These are phyloP conservation scores for Cytidiella melzeri DNA, from an alignment of 768 basidiomycete genomes.

Conservation along the genomic window DNA sequence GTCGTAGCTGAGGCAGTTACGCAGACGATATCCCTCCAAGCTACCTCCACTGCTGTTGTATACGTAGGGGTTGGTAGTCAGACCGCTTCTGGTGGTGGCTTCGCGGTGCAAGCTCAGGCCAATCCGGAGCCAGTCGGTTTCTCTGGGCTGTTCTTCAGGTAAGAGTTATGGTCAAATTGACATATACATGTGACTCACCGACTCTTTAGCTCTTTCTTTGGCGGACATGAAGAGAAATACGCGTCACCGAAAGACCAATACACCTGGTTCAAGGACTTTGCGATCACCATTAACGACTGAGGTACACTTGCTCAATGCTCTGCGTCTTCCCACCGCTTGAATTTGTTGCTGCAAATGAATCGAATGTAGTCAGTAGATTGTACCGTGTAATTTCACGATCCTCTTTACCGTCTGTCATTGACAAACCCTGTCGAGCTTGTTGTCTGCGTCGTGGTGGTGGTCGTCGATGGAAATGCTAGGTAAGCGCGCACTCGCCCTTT, in stretches of 20 bases:
- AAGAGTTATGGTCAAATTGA: constrained; percentile 8
- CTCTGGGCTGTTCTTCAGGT: constrained; percentile 72
- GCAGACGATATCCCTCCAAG: constrained; percentile 4
- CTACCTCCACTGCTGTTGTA: constrained; percentile 3
- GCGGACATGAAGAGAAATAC: constrained; percentile 60
- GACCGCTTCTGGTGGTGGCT: background rate
- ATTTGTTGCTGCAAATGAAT: too few species aligned
- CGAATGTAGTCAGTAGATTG: too few species aligned
- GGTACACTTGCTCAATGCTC: too few species aligned
- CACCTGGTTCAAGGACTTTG: constrained; percentile 70
- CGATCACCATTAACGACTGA: constrained; percentile 27
- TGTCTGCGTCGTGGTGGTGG: too few species aligned
- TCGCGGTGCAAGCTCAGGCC: background rate
- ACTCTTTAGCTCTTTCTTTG: constrained; percentile 61
- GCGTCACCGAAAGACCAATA: constrained; percentile 73
- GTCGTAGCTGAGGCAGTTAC: background rate
- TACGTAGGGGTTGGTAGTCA: background rate
- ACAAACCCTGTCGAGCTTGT: too few species aligned
- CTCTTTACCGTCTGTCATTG: too few species aligned
- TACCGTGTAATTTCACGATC: too few species aligned
- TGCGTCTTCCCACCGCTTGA: too few species aligned
- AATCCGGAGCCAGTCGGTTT: constrained; percentile 29
- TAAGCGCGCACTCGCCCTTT: too few species aligned
- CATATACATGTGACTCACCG: background rate
- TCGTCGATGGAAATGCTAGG: too few species aligned